Conservation (phyloP, 139 green algal genomes). For the Raphidocelis subcapitata region DNA sequence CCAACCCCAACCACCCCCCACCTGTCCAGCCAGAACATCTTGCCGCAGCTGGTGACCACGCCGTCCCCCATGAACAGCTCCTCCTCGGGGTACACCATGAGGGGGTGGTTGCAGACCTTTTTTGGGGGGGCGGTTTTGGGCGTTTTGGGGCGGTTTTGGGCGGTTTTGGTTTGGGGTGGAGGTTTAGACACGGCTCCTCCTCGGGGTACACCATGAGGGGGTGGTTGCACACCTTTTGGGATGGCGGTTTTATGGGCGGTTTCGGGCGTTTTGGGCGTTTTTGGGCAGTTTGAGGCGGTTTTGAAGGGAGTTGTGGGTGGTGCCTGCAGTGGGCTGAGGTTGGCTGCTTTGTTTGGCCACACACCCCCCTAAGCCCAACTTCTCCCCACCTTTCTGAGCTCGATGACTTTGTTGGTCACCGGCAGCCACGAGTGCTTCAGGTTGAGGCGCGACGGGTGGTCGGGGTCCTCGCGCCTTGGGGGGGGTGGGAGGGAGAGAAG, state of each 20-base stretch:
- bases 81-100: conserved; percentile 80
- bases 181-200: conserved; percentile 35
- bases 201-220: conserved; percentile 84
- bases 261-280: too few relatives aligned
- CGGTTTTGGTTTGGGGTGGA: too few relatives aligned
- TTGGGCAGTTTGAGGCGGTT: too few relatives aligned
- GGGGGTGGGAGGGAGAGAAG: too few relatives aligned
- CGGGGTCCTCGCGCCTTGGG: too few relatives aligned
- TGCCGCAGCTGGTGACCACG: conserved; percentile 84
- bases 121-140: too few relatives aligned
- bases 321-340: too few relatives aligned
- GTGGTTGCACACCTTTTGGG: conserved; percentile 98
- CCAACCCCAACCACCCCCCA: neutral
- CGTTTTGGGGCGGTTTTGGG: too few relatives aligned
- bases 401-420: conserved; percentile 36
- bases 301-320: too few relatives aligned
- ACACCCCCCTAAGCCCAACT: neutral
- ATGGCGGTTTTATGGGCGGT: too few relatives aligned
- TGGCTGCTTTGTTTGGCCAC: too few relatives aligned
- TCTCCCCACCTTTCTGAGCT: conserved; percentile 25
- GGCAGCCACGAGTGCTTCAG: conserved; percentile 9
- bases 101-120: conserved; percentile 97
- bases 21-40: conserved; percentile 88
- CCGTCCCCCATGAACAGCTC: conserved; percentile 30
- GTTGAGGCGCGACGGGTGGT: too few relatives aligned